Evolutionary conservation across 257 asterid species (phyloP).

Genomic region (Gentiana macrophylla): DNA sequence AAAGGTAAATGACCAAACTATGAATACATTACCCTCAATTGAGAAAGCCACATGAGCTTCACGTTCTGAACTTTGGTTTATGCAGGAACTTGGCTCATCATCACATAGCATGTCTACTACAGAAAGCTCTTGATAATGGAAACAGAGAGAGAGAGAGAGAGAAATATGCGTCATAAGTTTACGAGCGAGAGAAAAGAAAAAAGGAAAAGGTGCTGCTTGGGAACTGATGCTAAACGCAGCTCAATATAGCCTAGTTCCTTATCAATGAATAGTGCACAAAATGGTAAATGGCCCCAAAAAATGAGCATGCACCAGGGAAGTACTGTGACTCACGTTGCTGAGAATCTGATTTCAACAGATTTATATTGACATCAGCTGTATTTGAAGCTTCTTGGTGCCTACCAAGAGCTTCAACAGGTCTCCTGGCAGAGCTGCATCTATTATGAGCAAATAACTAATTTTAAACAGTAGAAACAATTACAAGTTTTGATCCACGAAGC

Average conservation of each 20-base stretch:
- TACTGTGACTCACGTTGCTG: slow-evolving; percentile 18
- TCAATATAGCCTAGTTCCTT: too few relatives aligned
- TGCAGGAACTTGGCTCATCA: slow-evolving; percentile 31
- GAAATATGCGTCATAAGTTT: not conserved
- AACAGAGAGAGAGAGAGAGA: not conserved
- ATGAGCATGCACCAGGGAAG: not conserved
- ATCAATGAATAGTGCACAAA: too few relatives aligned
- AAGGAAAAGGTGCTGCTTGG: not conserved
- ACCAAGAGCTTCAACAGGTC: slow-evolving; percentile 24
- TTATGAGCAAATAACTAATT: not conserved
- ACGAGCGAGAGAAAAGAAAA: slow-evolving; percentile 1
- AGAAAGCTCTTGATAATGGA: slow-evolving; percentile 43
- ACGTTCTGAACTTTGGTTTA: slow-evolving; percentile 24
- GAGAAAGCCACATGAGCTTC: slow-evolving; percentile 83
- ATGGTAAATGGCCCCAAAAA: too few relatives aligned
- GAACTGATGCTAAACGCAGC: not conserved
- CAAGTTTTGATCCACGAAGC: too few relatives aligned
- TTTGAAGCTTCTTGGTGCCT: slow-evolving; percentile 22
- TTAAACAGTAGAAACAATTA: slow-evolving; percentile 1
- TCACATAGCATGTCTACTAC: slow-evolving; percentile 68
- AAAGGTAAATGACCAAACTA: slow-evolving; percentile 1
- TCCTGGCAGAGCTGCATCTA: slow-evolving; percentile 13
- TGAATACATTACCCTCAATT: slow-evolving; percentile 51
- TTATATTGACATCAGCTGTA: slow-evolving; percentile 20
- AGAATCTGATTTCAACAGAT: slow-evolving; percentile 12